Evolutionary conservation across 2,329 filamentous ascomycete genomes (phyloP).

Genomic region (Paecilomyces variotii): DNA sequence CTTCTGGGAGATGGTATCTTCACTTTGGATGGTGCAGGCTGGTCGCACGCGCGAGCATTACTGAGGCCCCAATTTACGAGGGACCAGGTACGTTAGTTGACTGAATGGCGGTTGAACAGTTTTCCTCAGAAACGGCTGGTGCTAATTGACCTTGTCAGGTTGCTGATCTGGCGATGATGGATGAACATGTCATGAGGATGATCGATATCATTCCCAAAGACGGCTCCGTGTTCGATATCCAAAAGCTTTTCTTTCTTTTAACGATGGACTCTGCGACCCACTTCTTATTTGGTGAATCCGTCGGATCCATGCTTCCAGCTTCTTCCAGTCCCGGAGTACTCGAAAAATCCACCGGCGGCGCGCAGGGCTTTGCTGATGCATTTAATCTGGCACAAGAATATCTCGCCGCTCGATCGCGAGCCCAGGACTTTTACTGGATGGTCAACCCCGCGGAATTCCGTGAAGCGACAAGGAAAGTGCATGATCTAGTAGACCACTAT

Average conservation of each 20-base stretch:
- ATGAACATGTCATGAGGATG: slow-evolving; percentile 65
- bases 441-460: slow-evolving; percentile 32
- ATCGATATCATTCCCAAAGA: slow-evolving; percentile 52
- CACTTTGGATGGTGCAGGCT: slow-evolving; percentile 67
- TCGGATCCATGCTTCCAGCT: slow-evolving; percentile 45
- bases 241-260: slow-evolving; percentile 70
- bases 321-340: slow-evolving; percentile 41
- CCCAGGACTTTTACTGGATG: slow-evolving; percentile 30
- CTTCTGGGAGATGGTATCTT: slow-evolving; percentile 43
- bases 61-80: slow-evolving; percentile 81
- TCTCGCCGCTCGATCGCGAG: slow-evolving; percentile 20
- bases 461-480: slow-evolving; percentile 33
- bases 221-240: slow-evolving; percentile 54
- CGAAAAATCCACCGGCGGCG: slow-evolving; percentile 28
- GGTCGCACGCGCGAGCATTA: slow-evolving; percentile 71
- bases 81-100: slow-evolving; percentile 57
- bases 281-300: slow-evolving; percentile 72
- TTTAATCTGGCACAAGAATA: slow-evolving; percentile 29
- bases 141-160: slow-evolving; percentile 11
- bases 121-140: neutral
- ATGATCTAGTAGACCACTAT: slow-evolving; percentile 43
- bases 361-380: slow-evolving; percentile 27
- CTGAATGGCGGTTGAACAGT: neutral
- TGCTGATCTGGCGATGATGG: slow-evolving; percentile 67
- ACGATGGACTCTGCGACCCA: slow-evolving; percentile 81